Percentiles rank a stretch among this genome's conserved stretches.
Conservation (phyloP, 108 stramenopile species). For the Poteriospumella lacustris region DNA sequence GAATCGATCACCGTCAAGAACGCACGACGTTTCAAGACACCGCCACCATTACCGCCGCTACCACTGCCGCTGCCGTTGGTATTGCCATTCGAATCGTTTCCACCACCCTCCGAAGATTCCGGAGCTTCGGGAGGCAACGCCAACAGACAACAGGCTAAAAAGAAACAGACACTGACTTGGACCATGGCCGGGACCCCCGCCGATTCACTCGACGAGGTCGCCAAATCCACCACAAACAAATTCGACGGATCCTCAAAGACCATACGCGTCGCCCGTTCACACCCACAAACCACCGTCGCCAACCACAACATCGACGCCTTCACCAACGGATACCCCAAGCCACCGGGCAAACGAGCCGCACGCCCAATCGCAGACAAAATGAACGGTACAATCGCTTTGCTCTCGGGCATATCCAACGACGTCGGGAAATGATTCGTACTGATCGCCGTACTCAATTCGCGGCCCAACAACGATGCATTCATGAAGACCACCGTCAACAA, state of each 20-base stretch:
- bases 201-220: conserved; percentile 16
- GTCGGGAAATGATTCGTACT: neutral
- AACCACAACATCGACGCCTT: neutral
- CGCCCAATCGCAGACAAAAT: neutral
- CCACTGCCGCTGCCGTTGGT: neutral
- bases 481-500: neutral
- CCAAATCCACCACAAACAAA: conserved; percentile 27
- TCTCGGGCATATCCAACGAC: neutral
- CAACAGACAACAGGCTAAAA: conserved; percentile 17
- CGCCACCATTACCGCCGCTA: neutral
- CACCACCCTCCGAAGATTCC: neutral
- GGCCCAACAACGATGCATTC: neutral
- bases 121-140: neutral
- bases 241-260: conserved; percentile 25
- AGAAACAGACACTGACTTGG: conserved; percentile 11
- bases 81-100: no score
- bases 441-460: conserved; percentile 12
- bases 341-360: conserved; percentile 7
- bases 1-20: conserved; percentile 15
- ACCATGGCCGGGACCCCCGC: conserved; percentile 16
- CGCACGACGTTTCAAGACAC: neutral
- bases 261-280: conserved; percentile 16
- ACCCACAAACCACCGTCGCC: neutral
- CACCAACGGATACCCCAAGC: neutral
- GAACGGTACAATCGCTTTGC: neutral